Percentiles rank a stretch among this genome's conserved stretches.
phyloP scores from a whole-genome alignment of 2,329 filamentous ascomycete genomes.

The Fusarium verrucosum region DNA sequence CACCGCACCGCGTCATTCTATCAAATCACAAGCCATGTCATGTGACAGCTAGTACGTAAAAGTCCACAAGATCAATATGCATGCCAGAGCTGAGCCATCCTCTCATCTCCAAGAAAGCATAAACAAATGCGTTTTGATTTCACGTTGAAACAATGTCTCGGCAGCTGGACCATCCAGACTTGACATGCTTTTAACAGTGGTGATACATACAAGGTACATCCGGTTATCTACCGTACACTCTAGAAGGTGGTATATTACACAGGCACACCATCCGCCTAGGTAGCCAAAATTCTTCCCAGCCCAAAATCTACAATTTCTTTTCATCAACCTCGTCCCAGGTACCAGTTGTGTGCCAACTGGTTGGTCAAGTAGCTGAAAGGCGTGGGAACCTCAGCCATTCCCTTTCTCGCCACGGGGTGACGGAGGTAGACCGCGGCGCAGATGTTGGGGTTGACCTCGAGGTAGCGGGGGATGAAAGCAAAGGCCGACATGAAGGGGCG shows the following conservation, averaged over 20 bases:
- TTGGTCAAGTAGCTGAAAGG: slow-evolving; percentile 77
- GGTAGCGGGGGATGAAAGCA: slow-evolving; percentile 91
- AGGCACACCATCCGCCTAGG: slow-evolving; percentile 38
- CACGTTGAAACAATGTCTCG: background rate
- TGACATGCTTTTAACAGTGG: slow-evolving; percentile 41
- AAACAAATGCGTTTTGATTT: background rate
- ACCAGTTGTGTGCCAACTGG: slow-evolving; percentile 93
- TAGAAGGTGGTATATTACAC: slow-evolving; percentile 47
- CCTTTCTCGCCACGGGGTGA: slow-evolving; percentile 88
- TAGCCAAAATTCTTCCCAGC: slow-evolving; percentile 30
- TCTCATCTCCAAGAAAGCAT: background rate
- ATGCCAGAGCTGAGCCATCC: background rate
- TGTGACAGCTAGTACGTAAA: no score
- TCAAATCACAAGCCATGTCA: no score
- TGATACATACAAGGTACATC: slow-evolving; percentile 46
- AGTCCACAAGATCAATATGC: background rate
- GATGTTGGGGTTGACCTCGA: slow-evolving; percentile 97
- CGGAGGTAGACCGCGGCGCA: slow-evolving; percentile 95
- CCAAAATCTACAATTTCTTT: slow-evolving; percentile 12
- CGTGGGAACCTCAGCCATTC: slow-evolving; percentile 82
- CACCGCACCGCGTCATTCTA: background rate
- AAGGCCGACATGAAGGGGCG: slow-evolving; percentile 89
- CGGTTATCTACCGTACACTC: slow-evolving; percentile 46
- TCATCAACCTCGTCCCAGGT: slow-evolving; percentile 78
- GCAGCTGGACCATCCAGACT: background rate